phyloP scores from a whole-genome alignment of 2,329 filamentous ascomycete genomes.

The Trichophyton mentagrophytes region DNA sequence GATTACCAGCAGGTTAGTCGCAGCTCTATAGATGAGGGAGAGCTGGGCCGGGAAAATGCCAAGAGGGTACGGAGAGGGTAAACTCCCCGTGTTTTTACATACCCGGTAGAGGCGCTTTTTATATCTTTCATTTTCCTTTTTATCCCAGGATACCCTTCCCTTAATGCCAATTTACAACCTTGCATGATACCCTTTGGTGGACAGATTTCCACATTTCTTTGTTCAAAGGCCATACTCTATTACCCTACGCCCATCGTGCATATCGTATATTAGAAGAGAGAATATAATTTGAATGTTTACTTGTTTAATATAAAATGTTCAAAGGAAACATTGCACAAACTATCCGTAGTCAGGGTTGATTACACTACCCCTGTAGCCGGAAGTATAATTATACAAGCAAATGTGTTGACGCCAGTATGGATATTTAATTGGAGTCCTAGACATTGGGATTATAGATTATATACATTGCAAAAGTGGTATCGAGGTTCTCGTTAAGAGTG shows the following conservation, averaged over 20 bases:
- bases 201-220: neutral
- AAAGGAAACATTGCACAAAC: too few relatives aligned
- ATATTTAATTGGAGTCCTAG: neutral
- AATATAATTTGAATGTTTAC: neutral
- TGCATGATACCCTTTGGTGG: neutral
- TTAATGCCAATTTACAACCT: neutral
- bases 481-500: neutral
- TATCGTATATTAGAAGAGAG: neutral
- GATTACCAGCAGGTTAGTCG: slow-evolving; percentile 23
- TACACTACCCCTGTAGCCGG: too few relatives aligned
- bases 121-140: neutral
- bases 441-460: neutral
- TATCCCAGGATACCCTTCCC: neutral
- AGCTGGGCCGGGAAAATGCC: neutral
- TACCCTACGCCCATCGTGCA: neutral
- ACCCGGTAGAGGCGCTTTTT: neutral
- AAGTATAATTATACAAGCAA: neutral
- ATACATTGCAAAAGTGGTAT: slow-evolving; percentile 3
- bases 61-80: neutral
- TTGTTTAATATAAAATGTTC: too few relatives aligned
- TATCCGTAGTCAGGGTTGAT: too few relatives aligned
- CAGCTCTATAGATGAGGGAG: neutral
- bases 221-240: neutral
- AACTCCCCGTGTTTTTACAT: neutral
- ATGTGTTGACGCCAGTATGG: neutral